Percentiles rank a stretch among this genome's conserved stretches.
These are phyloP conservation scores for Trichoderma aggressivum DNA, from an alignment of 2,329 filamentous ascomycete genomes.

Conservation along the genomic window DNA sequence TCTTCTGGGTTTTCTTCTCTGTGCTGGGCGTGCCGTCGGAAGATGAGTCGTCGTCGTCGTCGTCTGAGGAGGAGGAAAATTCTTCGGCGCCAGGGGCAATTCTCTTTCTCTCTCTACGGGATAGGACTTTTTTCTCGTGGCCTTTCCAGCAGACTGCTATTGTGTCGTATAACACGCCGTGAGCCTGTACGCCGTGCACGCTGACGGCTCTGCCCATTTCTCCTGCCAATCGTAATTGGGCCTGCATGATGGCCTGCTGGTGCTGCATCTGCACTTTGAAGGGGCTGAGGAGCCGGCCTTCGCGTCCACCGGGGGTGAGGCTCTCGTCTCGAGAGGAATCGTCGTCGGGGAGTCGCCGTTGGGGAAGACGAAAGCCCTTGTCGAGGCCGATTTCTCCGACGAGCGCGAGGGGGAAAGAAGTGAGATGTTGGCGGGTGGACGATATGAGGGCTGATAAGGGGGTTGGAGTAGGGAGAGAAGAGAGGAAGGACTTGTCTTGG, in stretches of 20 bases:
- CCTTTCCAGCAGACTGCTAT: constrained; percentile 67
- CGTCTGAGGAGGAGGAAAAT: constrained; percentile 23
- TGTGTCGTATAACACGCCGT: constrained; percentile 65
- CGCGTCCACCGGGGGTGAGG: constrained; percentile 66
- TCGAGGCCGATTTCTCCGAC: constrained; percentile 78
- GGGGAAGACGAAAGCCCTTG: constrained; percentile 71
- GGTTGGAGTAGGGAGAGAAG: constrained; percentile 55
- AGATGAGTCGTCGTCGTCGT: constrained; percentile 21
- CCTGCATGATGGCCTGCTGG: constrained; percentile 62
- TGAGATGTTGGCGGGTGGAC: constrained; percentile 54
- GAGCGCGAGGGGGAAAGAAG: constrained; percentile 59
- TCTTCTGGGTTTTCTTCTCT: not conserved
- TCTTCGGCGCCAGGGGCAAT: constrained; percentile 48
- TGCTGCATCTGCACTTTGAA: constrained; percentile 66
- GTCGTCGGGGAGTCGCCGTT: constrained; percentile 45
- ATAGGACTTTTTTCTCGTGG: constrained; percentile 59
- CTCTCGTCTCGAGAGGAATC: constrained; percentile 27
- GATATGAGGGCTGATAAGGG: constrained; percentile 57
- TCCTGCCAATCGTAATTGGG: constrained; percentile 69
- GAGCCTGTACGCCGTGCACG: constrained; percentile 72
- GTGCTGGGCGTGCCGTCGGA: constrained; percentile 24
- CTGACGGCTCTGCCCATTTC: constrained; percentile 63
- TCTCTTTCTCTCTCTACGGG: constrained; percentile 54
- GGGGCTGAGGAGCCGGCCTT: constrained; percentile 64
- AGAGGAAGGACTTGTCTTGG: constrained; percentile 42